Base-by-base conservation (phyloP, 1,139 yeast genomes). In the Pichia sp. region DNA sequence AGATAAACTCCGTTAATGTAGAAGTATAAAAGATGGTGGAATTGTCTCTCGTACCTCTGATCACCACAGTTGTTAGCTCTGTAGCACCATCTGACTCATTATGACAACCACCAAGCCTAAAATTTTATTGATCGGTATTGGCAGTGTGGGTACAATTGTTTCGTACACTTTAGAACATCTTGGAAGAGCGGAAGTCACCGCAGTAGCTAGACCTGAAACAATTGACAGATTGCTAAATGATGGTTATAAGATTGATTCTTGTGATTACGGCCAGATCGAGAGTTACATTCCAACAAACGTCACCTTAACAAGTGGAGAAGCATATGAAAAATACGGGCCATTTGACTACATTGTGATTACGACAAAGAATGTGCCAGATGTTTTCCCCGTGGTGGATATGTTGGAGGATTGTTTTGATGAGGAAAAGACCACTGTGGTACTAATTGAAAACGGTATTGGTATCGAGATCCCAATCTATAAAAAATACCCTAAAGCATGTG, bases 141-240 rank as follows among this genome's bases (percentile, higher is more conserved):
- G 87, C 3, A 87, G 90, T 16, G 87, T 84, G 2, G 94, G 94
- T 27, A 70, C 81, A 33, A 72, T 83, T 38, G 80, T 81, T 4
- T 81, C 87, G 0, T 71, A 78, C 38, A 73, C 81, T 0, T 66
- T 83, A 31, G 73, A 72, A 44, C 68, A 67, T 42, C 63, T 70
- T 3, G 71, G 68, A 5, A 65, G 67, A 48, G 69, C 75, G 2
- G 73, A 72, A 43, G 83, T 81, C 4, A 77, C 86, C 4, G 81
- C 82, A 4, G 64, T 74, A n/a, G 71, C 77, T 23, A 69, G 87
- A 49, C 77, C 85, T n/a, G 38, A 39, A n/a, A 85, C 79, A 56
- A 80, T 79, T 59, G 75, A 79, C 10, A 59, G 59, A 11, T 78
- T 81, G 38, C 50, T 54, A 23, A 57, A 61, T 11, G 54, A 68